Base-by-base conservation (phyloP, 2,329 filamentous ascomycete genomes). In the Sporothrix sp. region DNA sequence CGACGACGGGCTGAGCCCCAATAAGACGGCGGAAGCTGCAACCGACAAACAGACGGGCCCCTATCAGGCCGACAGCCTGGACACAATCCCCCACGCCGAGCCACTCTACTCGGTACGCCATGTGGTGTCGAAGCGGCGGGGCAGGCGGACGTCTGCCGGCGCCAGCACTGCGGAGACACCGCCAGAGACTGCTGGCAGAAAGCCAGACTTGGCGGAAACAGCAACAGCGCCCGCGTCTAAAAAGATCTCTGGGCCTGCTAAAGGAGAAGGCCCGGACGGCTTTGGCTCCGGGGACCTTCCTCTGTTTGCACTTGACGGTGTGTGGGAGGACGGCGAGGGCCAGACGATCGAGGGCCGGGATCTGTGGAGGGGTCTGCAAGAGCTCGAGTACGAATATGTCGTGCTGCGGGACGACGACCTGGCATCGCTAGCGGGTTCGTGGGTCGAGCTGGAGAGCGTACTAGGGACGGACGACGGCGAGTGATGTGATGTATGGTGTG, bases 391-490 rank as follows among this genome's bases (percentile, higher is more conserved):
- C 4, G 48, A 51, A 39, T 54, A 51, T 30, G 48, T 49, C 6
- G 30, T 54, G 10, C 27, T 54, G 13, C 32, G 38, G 4, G 48
- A 54, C 28, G 52, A 54, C 13, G 52, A 54, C 11, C 16, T 54
- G 32, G 27, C 37, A 11, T 54, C 52, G 18, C 25, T 51, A 27
- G 49, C 48, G 10, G 48, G 39, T 21, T 51, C 48, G 16, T 54
- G 52, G 48, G 48, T 54, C 3, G 52, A 51, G 39, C 39, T 54
- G 21, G 52, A 51, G 11, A 54, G 52, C 9, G 48, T 48, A 4
- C 23, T 35, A 7, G 52, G 38, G 7, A 33, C 39, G 5, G 52
- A 54, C n/a, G 46, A 45, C 33, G 42, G 39, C 4, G 27, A 43
- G n/a, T 18, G 30, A 23, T 7, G 11, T n/a, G 11, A 18, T 32